These are phyloP conservation scores for Umbelopsis isabellina DNA, from an alignment of 192 early-diverging fungal species.

Conservation along the genomic window DNA sequence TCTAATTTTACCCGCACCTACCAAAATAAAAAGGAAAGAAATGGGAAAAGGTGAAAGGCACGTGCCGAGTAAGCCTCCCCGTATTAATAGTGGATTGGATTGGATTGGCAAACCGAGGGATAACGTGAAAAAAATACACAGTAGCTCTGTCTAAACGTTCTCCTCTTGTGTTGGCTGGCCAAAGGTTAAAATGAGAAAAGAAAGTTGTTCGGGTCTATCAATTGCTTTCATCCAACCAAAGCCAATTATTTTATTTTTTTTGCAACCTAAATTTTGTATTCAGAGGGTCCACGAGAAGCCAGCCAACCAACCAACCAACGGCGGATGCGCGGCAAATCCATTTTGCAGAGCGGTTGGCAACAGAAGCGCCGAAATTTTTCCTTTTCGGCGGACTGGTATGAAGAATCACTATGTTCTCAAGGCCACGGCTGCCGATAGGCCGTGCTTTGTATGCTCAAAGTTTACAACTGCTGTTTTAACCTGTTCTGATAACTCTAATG, in stretches of 20 bases:
- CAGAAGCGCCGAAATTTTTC: too few relatives aligned
- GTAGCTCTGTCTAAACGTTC: too few relatives aligned
- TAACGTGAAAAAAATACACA: too few relatives aligned
- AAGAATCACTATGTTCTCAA: conserved; percentile 43
- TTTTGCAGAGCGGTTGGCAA: background rate
- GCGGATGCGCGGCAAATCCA: background rate
- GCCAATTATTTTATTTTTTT: conserved; percentile 3
- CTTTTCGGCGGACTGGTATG: background rate
- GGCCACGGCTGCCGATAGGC: conserved; percentile 37
- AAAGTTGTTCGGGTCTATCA: background rate
- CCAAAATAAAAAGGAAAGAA: background rate
- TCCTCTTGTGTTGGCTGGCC: background rate
- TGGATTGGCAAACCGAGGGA: too few relatives aligned
- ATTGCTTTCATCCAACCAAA: background rate
- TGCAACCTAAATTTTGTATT: background rate
- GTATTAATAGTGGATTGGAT: too few relatives aligned
- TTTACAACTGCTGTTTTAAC: conserved; percentile 52
- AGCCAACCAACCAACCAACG: background rate
- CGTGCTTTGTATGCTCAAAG: conserved; percentile 58
- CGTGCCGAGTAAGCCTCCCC: conserved; percentile 3
- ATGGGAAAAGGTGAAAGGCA: background rate
- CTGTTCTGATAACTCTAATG: conserved; percentile 49
- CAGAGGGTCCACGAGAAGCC: background rate
- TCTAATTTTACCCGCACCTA: conserved; percentile 15
- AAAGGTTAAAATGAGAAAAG: background rate